These are phyloP conservation scores for Letharia lupina DNA, from an alignment of 495 filamentous ascomycete species.

Conservation along the genomic window DNA sequence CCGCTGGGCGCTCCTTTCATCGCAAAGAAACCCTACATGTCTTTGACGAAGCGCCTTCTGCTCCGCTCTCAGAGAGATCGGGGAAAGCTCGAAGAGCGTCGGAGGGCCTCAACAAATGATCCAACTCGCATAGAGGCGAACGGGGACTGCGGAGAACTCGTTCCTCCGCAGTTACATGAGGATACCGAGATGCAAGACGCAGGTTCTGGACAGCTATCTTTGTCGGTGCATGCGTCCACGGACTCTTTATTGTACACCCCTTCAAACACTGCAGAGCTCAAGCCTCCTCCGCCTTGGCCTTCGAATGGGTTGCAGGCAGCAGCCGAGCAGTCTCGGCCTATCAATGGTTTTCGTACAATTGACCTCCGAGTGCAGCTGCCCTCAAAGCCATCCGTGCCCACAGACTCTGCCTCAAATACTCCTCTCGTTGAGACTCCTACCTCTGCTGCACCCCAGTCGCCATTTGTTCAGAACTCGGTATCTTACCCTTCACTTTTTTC, in stretches of 20 bases:
- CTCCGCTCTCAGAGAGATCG: constrained; percentile 40
- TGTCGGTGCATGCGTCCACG: background rate
- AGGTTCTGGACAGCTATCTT: constrained; percentile 9
- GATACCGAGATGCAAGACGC: constrained; percentile 35
- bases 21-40: constrained; percentile 29
- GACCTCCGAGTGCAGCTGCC: constrained; percentile 39
- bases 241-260: background rate
- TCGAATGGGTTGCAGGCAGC: constrained; percentile 18
- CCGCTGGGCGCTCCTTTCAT: constrained; percentile 15
- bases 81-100: constrained; percentile 29
- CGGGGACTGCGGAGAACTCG: background rate
- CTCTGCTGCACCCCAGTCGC: constrained; percentile 32
- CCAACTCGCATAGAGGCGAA: background rate
- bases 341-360: constrained; percentile 24
- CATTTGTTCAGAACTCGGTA: constrained; percentile 25
- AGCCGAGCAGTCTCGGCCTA: constrained; percentile 35
- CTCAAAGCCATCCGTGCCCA: constrained; percentile 22
- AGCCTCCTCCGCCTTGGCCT: constrained; percentile 26
- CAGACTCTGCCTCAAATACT: constrained; percentile 26
- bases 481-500: constrained; percentile 27
- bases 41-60: constrained; percentile 38
- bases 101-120: constrained; percentile 5
- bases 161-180: constrained; percentile 20
- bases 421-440: constrained; percentile 31
- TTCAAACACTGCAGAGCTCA: constrained; percentile 16